Evolutionary conservation across 768 basidiomycete species (phyloP), one percentile per base, ranked within the genome.

Genomic region (Boletus reticulatus): DNA sequence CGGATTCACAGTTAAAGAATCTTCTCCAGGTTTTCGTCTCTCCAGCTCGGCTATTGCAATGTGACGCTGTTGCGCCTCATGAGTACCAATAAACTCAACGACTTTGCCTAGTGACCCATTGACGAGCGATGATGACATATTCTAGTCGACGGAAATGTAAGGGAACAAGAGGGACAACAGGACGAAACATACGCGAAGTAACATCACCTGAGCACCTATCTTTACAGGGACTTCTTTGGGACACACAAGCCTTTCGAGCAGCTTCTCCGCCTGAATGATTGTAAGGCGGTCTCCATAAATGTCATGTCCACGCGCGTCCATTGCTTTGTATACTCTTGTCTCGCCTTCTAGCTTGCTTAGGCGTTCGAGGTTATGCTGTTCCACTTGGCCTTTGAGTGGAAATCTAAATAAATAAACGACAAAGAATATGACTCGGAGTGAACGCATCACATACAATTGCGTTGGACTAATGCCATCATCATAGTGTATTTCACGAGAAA

Each of bases 101-200:
- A 99, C 82, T 44, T 82, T 85, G 12, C 96, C 97, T 74, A 97
- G 86, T 47, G 87, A 92, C 0, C 96, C 96, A 64, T 99, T 99
- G 50, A 98, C 97, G 27, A 75, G 66, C 20, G 24, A 69, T 56
- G 72, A 65, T 1, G 43, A 29, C 52, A 72, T 64, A 52, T 75
- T 75, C 75, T 75, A 29, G 43, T 42, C 27, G 52, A 29, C 12
- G 11, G 22, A 9, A n/a, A 43, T 27, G 38, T 56, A 43, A 55
- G 49, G 47, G 3, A n/a, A 36, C 19, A 27, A 27, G 31, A 49
- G 27, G 17, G 13, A 52, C 27, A 24, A 16, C 17, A 11, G 13
- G 22, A 43, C 16, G 16, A 39, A 45, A 48, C 65, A 9, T 53
- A 75, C 72, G 14, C 72, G 72, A 44, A 73, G 72, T 1, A 76